A percentile compares a stretch with the other conserved stretches of the same genome.
phyloP scores from a whole-genome alignment of 1,284 basidiomycete species.

The Rhodotorula sp. region DNA sequence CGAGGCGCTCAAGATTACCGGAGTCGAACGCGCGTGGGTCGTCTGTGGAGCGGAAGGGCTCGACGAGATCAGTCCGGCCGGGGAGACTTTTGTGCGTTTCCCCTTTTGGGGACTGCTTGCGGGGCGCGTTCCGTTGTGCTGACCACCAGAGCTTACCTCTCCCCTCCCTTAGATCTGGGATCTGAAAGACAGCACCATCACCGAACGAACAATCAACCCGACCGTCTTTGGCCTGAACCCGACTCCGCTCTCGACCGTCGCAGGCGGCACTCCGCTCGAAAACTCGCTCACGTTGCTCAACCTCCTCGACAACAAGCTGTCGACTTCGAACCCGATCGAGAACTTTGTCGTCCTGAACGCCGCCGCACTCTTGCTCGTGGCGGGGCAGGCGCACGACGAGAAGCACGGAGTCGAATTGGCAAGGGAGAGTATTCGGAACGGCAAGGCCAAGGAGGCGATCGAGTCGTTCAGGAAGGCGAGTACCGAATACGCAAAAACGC shows the following conservation, averaged over 20 bases:
- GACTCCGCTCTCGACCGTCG: slow-evolving; percentile 69
- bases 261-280: slow-evolving; percentile 66
- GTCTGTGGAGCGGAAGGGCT: slow-evolving; percentile 90
- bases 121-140: no score
- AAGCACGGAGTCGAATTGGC: slow-evolving; percentile 71
- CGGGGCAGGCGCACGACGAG: slow-evolving; percentile 67
- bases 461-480: slow-evolving; percentile 57
- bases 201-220: slow-evolving; percentile 51
- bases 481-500: not conserved
- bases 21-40: slow-evolving; percentile 79
- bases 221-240: slow-evolving; percentile 67
- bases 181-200: slow-evolving; percentile 52
- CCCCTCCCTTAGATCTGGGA: slow-evolving; percentile 51
- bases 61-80: slow-evolving; percentile 92
- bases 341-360: slow-evolving; percentile 86
- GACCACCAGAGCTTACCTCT: not conserved
- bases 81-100: slow-evolving; percentile 71
- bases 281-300: slow-evolving; percentile 67
- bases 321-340: slow-evolving; percentile 54
- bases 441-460: slow-evolving; percentile 72
- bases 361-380: slow-evolving; percentile 74
- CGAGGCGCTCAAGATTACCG: slow-evolving; percentile 60
- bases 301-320: slow-evolving; percentile 56
- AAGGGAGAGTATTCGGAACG: slow-evolving; percentile 67
- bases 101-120: slow-evolving; percentile 44